Percentiles rank a stretch among this genome's conserved stretches.
Evolutionary conservation across 768 basidiomycete genomes (phyloP).

Genomic region (Fomitopsis serialis): DNA sequence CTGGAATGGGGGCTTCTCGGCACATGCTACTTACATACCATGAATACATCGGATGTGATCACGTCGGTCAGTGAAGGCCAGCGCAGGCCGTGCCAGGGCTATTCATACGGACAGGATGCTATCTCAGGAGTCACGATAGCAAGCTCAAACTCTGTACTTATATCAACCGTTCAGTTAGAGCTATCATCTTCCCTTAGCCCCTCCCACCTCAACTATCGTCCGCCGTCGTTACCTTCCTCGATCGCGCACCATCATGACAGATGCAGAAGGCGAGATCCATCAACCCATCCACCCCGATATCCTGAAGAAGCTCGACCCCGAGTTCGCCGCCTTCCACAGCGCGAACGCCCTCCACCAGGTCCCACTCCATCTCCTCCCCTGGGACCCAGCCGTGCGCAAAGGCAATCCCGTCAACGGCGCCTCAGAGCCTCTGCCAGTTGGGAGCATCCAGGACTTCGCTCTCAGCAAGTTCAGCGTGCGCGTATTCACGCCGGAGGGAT

Average conservation of each 20-base stretch:
- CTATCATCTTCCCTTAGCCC: too few species aligned
- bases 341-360: constrained; percentile 37
- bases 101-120: too few species aligned
- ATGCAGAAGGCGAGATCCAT: constrained; percentile 15
- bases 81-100: too few species aligned
- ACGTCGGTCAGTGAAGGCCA: too few species aligned
- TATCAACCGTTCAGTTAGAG: too few species aligned
- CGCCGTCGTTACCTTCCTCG: too few species aligned
- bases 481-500: constrained; percentile 57
- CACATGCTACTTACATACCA: too few species aligned
- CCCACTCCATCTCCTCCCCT: constrained; percentile 52
- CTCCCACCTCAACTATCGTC: too few species aligned
- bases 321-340: constrained; percentile 63
- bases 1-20: too few species aligned
- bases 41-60: too few species aligned
- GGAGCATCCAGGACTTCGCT: constrained; percentile 45
- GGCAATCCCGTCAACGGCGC: constrained; percentile 49
- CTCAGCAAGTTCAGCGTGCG: constrained; percentile 51
- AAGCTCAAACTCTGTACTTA: too few species aligned
- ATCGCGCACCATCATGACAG: neutral
- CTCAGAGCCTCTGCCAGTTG: constrained; percentile 52
- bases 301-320: constrained; percentile 52
- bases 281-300: constrained; percentile 64
- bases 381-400: constrained; percentile 54
- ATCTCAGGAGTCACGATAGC: too few species aligned